A percentile compares a stretch with the other conserved stretches of the same genome.
Conservation (phyloP, 2,329 filamentous ascomycete genomes). For the Teratosphaeria pseudoeucalypti region DNA sequence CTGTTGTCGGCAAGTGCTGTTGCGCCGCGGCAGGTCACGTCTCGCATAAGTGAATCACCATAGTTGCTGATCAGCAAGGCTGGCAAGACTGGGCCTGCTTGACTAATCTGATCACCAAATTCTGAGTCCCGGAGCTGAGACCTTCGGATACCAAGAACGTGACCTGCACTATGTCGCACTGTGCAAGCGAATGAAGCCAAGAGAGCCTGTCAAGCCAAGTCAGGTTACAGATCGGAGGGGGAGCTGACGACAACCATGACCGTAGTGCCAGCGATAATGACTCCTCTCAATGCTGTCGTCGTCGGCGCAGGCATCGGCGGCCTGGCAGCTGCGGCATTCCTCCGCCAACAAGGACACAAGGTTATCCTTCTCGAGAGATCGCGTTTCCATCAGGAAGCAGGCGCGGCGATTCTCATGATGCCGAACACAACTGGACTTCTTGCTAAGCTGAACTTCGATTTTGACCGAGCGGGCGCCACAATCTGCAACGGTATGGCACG, state of each 20-base stretch:
- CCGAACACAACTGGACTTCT: conserved; percentile 15
- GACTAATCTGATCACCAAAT: not conserved
- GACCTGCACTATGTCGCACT: no score
- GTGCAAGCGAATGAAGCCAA: not conserved
- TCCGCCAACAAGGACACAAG: not conserved
- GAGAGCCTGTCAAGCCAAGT: not conserved
- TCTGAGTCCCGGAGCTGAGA: not conserved
- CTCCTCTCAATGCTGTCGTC: not conserved
- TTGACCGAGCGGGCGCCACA: not conserved
- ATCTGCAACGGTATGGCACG: not conserved
- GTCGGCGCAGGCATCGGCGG: not conserved
- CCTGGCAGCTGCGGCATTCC: not conserved
- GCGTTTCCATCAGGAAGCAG: conserved; percentile 18
- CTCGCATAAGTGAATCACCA: not conserved
- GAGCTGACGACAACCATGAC: not conserved
- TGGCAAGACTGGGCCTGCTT: not conserved
- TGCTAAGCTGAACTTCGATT: conserved; percentile 5
- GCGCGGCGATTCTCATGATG: conserved; percentile 20
- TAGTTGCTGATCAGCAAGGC: not conserved
- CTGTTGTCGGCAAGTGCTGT: not conserved
- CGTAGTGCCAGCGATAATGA: not conserved
- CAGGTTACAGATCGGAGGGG: not conserved
- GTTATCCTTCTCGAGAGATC: conserved; percentile 6
- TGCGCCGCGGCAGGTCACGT: not conserved
- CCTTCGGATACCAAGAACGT: no score